These are phyloP conservation scores for Sphagnum contortum DNA, from an alignment of 225 moss, liverwort and hornwort genomes.

Conservation along the genomic window DNA sequence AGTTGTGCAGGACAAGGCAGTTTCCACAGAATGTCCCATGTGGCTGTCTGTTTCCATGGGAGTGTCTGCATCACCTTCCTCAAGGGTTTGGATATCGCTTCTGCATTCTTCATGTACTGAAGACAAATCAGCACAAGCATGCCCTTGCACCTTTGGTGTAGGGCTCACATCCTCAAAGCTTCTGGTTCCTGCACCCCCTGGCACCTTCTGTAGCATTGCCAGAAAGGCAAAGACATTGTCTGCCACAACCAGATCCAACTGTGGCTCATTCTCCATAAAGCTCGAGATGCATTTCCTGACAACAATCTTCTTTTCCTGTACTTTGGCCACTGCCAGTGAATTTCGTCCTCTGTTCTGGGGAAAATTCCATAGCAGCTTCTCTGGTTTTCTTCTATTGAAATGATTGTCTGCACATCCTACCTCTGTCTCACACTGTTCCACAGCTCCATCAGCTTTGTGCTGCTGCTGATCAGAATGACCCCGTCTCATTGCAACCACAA, in stretches of 20 bases:
- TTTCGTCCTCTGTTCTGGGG: conserved; percentile 9
- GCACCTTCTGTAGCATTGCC: conserved; percentile 18
- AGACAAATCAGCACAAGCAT: conserved; percentile 17
- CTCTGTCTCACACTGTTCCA: too few relatives aligned
- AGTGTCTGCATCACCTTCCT: not conserved
- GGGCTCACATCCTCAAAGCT: conserved; percentile 5
- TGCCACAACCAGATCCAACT: conserved; percentile 22
- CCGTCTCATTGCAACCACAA: too few relatives aligned
- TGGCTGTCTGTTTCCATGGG: not conserved
- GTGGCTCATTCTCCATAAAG: conserved; percentile 13
- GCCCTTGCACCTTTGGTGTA: conserved; percentile 17
- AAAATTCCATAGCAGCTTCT: conserved; percentile 16
- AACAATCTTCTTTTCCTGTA: conserved; percentile 12
- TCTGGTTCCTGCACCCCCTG: conserved; percentile 12
- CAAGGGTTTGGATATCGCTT: conserved; percentile 12
- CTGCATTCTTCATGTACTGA: conserved; percentile 25
- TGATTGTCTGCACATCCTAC: conserved; percentile 4
- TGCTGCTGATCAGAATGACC: too few relatives aligned
- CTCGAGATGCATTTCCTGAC: conserved; percentile 14
- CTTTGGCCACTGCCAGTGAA: conserved; percentile 9
- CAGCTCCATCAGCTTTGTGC: too few relatives aligned
- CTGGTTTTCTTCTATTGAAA: conserved; percentile 9
- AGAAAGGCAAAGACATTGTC: conserved; percentile 21
- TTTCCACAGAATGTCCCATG: conserved; percentile 4
- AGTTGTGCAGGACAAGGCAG: conserved; percentile 20